phyloP scores from a whole-genome alignment of 371 early-diverging fungal genomes.

The Dentiscutata heterogama region DNA sequence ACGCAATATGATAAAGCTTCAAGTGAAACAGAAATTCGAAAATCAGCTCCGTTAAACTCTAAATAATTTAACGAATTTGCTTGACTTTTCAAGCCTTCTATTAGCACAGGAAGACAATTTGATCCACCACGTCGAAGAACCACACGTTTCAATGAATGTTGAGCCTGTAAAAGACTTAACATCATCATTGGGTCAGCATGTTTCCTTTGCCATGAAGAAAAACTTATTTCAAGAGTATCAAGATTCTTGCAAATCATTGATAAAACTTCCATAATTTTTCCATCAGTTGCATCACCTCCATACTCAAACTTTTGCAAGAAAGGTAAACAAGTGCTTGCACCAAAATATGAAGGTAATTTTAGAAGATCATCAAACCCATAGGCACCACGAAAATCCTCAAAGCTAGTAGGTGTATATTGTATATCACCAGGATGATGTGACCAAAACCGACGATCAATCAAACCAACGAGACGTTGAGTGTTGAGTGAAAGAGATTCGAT shows the following conservation, averaged over 20 bases:
- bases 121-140: conserved; percentile 18
- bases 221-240: conserved; percentile 21
- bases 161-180: conserved; percentile 18
- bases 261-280: conserved; percentile 29
- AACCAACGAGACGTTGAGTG: conserved; percentile 16
- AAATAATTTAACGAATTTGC: conserved; percentile 25
- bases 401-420: conserved; percentile 32
- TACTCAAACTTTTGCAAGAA: conserved; percentile 28
- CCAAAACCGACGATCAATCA: conserved; percentile 35
- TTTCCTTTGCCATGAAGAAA: conserved; percentile 35
- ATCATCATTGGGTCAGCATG: conserved; percentile 19
- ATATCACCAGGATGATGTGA: conserved; percentile 26
- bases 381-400: conserved; percentile 24
- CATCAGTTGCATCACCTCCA: conserved; percentile 19
- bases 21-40: conserved; percentile 1
- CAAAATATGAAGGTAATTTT: conserved; percentile 6
- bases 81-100: conserved; percentile 17
- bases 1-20: neutral
- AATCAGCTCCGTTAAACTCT: conserved; percentile 33
- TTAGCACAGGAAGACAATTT: conserved; percentile 2
- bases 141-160: conserved; percentile 5
- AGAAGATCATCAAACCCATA: conserved; percentile 33
- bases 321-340: conserved; percentile 9
- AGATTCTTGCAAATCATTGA: neutral
- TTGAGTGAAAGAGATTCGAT: conserved; percentile 22